phyloP scores from a whole-genome alignment of 371 early-diverging fungal genomes.

The Mucor circinelloides region DNA sequence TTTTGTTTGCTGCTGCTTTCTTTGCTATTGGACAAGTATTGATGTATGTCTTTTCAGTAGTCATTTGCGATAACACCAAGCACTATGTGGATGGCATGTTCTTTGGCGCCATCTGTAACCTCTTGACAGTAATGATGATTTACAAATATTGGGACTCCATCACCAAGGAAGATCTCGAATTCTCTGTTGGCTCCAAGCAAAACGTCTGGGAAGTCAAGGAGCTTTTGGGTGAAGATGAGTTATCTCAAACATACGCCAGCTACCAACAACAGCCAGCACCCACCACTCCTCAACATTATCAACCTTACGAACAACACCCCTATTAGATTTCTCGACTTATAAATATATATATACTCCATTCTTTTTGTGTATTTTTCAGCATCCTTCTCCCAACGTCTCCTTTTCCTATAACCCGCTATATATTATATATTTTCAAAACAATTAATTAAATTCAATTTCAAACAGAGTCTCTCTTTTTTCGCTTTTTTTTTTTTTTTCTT shows the following conservation, averaged over 20 bases:
- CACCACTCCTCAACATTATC: constrained; percentile 23
- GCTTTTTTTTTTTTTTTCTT: not conserved
- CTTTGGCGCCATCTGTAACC: constrained; percentile 78
- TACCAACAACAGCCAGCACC: constrained; percentile 9
- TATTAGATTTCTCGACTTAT: not conserved
- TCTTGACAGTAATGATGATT: constrained; percentile 92
- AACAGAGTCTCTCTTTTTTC: not conserved
- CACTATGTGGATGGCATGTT: constrained; percentile 91
- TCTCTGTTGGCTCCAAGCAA: constrained; percentile 71
- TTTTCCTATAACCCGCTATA: not conserved
- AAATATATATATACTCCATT: not conserved
- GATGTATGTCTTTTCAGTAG: constrained; percentile 59
- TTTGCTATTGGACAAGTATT: constrained; percentile 73
- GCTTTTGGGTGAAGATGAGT: constrained; percentile 52
- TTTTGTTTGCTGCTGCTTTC: constrained; percentile 73
- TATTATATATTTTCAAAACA: not conserved
- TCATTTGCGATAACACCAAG: constrained; percentile 71
- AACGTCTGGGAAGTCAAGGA: constrained; percentile 78
- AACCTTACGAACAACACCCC: constrained; percentile 23
- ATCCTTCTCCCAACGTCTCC: not conserved
- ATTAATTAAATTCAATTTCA: not conserved
- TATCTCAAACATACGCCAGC: constrained; percentile 14
- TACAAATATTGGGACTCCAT: constrained; percentile 96
- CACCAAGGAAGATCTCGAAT: constrained; percentile 92
- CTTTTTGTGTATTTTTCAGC: not conserved